Conservation (phyloP, 805 yeast species). For the Zygotorulaspora sp. region DNA sequence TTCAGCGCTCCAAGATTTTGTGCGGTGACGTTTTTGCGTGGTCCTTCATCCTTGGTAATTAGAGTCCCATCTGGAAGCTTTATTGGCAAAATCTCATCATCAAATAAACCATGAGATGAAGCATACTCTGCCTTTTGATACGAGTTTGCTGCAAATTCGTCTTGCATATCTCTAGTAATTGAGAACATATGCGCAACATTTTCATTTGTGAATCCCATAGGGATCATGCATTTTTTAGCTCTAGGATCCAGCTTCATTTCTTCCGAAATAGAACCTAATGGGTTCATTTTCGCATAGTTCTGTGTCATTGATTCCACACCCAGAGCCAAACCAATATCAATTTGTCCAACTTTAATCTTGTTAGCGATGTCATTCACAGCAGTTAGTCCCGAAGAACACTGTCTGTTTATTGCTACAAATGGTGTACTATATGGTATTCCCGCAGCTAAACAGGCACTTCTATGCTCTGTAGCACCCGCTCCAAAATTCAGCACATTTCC, state of each 20-base stretch:
- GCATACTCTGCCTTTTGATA: slow-evolving; percentile 82
- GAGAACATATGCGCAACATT: slow-evolving; percentile 70
- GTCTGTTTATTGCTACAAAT: slow-evolving; percentile 82
- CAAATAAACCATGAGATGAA: slow-evolving; percentile 63
- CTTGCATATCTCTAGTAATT: slow-evolving; percentile 70
- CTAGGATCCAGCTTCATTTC: slow-evolving; percentile 41
- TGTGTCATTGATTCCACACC: slow-evolving; percentile 96
- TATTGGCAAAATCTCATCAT: slow-evolving; percentile 85
- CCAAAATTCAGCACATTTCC: slow-evolving; percentile 92
- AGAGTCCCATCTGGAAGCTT: slow-evolving; percentile 44
- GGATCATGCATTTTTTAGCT: slow-evolving; percentile 76
- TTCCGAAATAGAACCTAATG: slow-evolving; percentile 59
- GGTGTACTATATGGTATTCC: slow-evolving; percentile 81
- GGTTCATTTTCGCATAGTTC: slow-evolving; percentile 70
- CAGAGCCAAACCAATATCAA: slow-evolving; percentile 82
- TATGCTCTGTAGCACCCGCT: slow-evolving; percentile 91
- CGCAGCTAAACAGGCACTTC: slow-evolving; percentile 88
- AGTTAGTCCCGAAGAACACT: slow-evolving; percentile 91
- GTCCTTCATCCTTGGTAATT: slow-evolving; percentile 80
- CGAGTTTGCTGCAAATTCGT: slow-evolving; percentile 82
- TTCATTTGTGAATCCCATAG: slow-evolving; percentile 96
- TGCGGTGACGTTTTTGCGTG: slow-evolving; percentile 80
- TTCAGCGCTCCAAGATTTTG: slow-evolving; percentile 66
- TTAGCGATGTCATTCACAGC: slow-evolving; percentile 87
- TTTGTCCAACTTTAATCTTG: slow-evolving; percentile 82